phyloP scores from a whole-genome alignment of 306 rosid genomes.

The Lathyrus sativus region DNA sequence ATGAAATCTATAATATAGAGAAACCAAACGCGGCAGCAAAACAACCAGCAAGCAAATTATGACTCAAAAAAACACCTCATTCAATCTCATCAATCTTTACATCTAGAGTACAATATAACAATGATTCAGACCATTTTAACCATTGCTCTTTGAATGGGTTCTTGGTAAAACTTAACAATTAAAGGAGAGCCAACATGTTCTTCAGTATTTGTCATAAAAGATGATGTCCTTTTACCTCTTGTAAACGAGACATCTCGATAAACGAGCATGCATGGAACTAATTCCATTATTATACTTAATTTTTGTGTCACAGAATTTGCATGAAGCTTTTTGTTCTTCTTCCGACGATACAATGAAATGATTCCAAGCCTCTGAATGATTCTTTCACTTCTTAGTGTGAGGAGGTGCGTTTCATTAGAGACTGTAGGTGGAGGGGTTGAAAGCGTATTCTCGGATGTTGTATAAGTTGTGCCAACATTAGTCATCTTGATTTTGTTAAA shows the following conservation, averaged over 20 bases:
- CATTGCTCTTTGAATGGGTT: not conserved
- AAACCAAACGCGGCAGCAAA: constrained; percentile 7
- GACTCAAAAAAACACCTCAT: constrained; percentile 22
- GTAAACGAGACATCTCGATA: not conserved
- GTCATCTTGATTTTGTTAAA: too few species aligned
- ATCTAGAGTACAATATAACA: constrained; percentile 24
- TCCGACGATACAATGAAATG: not conserved
- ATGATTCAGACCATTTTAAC: constrained; percentile 7
- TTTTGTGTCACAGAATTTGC: not conserved
- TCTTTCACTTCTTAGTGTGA: not conserved
- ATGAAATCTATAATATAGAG: not conserved
- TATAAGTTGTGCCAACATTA: too few species aligned
- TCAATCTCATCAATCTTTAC: constrained; percentile 36
- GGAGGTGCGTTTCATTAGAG: too few species aligned
- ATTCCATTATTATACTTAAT: not conserved
- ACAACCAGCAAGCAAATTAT: constrained; percentile 9
- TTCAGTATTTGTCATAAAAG: too few species aligned
- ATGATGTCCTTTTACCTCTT: not conserved
- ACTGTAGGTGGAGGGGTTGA: too few species aligned
- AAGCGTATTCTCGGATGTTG: too few species aligned
- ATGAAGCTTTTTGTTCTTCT: not conserved
- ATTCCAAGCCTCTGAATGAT: not conserved
- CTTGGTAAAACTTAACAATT: not conserved
- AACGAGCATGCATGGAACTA: not conserved
- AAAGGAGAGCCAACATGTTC: not conserved